Evolutionary conservation across 768 basidiomycete genomes (phyloP).

Genomic region (Podaxis rugospora): DNA sequence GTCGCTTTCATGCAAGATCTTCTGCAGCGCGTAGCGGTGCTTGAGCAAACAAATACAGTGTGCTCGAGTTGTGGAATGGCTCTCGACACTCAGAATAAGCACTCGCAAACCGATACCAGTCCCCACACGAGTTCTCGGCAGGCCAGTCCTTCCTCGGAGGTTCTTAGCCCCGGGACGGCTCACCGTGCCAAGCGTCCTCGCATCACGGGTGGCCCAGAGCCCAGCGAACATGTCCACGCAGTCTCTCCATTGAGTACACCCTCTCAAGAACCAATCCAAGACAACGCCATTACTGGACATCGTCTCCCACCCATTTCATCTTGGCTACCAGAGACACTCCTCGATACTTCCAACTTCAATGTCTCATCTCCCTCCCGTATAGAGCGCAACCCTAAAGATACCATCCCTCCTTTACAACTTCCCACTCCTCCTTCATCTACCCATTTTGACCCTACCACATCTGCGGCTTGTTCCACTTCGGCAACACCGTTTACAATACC

Average conservation of each 20-base stretch:
- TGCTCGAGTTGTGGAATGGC: conserved; percentile 22
- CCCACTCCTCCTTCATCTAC: conserved; percentile 58
- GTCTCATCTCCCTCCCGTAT: background rate
- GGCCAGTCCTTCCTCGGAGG: background rate
- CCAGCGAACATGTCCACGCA: conserved; percentile 1
- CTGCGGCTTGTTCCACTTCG: conserved; percentile 25
- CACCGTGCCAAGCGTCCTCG: conserved; percentile 4
- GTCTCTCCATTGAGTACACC: conserved; percentile 12
- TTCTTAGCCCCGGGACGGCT: background rate
- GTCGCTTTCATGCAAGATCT: conserved; percentile 77
- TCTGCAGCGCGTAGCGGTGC: conserved; percentile 42
- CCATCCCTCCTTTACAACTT: conserved; percentile 30
- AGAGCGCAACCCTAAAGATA: conserved; percentile 1
- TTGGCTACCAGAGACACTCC: conserved; percentile 48
- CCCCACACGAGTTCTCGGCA: conserved; percentile 16
- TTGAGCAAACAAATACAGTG: conserved; percentile 24
- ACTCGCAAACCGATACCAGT: background rate
- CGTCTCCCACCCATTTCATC: conserved; percentile 67
- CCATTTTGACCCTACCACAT: conserved; percentile 40
- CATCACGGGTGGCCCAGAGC: background rate
- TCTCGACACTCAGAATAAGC: background rate
- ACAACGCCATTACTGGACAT: conserved; percentile 14
- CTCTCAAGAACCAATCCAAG: conserved; percentile 8
- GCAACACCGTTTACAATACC: conserved; percentile 11
- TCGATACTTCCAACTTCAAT: conserved; percentile 25